phyloP scores from a whole-genome alignment of 1,284 basidiomycete genomes.

The Sporisorium iseilematis-ciliati region DNA sequence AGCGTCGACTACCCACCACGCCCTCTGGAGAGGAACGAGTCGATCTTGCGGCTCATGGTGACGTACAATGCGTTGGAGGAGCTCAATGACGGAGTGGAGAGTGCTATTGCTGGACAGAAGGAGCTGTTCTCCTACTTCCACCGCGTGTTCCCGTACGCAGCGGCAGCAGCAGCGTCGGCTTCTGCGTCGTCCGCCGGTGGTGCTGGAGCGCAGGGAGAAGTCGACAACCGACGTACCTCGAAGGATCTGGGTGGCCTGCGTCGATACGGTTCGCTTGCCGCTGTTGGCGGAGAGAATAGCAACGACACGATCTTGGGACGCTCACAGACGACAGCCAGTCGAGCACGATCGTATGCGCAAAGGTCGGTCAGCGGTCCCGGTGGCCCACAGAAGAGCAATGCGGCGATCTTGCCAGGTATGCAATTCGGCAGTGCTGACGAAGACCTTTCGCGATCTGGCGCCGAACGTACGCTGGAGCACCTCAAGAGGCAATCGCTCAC shows the following conservation, averaged over 20 bases:
- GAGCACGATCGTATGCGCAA: conserved; percentile 37
- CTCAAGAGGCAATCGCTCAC: conserved; percentile 45
- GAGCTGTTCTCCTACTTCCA: conserved; percentile 85
- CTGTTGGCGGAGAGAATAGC: conserved; percentile 27
- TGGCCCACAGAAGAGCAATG: conserved; percentile 14
- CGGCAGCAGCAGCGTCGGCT: conserved; percentile 40
- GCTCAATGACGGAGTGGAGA: conserved; percentile 85
- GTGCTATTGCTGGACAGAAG: conserved; percentile 84
- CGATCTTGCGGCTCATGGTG: conserved; percentile 86
- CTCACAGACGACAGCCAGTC: conserved; percentile 25
- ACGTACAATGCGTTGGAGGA: conserved; percentile 87
- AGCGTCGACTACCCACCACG: conserved; percentile 73
- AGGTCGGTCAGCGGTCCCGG: conserved; percentile 20
- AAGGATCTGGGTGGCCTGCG: conserved; percentile 32
- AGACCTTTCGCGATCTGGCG: conserved; percentile 27
- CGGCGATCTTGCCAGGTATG: conserved; percentile 37
- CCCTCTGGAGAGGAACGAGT: conserved; percentile 78
- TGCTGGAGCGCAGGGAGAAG: conserved; percentile 1
- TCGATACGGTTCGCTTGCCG: conserved; percentile 37
- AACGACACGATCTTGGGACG: conserved; percentile 29
- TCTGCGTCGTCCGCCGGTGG: conserved; percentile 26
- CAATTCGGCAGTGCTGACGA: conserved; percentile 24
- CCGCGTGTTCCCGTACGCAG: conserved; percentile 51
- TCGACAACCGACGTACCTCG: conserved; percentile 14
- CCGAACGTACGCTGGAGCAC: conserved; percentile 35